These are phyloP conservation scores for Nitzschia putrida DNA, from an alignment of 108 stramenopile species.

Conservation along the genomic window DNA sequence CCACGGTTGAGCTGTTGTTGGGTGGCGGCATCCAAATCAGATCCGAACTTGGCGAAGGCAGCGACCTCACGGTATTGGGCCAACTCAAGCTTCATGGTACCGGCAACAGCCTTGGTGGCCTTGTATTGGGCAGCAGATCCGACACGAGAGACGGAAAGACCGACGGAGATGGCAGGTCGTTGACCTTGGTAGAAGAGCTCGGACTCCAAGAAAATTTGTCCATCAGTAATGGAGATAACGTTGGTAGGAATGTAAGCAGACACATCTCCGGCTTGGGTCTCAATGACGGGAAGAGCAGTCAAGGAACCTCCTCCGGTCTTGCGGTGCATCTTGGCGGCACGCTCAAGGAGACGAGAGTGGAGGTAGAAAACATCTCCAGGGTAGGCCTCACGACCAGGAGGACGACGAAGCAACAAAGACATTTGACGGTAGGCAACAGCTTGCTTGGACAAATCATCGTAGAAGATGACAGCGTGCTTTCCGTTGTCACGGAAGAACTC, in stretches of 20 bases:
- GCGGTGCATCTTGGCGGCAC: constrained; percentile 99
- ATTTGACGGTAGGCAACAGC: constrained; percentile 99
- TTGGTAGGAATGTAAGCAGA: constrained; percentile 99
- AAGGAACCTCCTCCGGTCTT: constrained; percentile 95
- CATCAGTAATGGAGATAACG: constrained; percentile 99
- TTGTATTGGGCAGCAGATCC: constrained; percentile 99
- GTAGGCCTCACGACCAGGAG: constrained; percentile 99
- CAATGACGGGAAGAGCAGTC: constrained; percentile 99
- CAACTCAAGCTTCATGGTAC: constrained; percentile 99
- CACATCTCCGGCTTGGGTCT: constrained; percentile 99
- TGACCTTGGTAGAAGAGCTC: constrained; percentile 99
- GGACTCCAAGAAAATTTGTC: constrained; percentile 99
- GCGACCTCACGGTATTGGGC: constrained; percentile 99
- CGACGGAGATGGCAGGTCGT: constrained; percentile 99
- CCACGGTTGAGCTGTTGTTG: constrained; percentile 99
- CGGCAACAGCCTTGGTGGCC: constrained; percentile 99
- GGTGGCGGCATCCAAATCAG: constrained; percentile 98
- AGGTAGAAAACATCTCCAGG: constrained; percentile 99
- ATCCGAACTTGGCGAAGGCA: constrained; percentile 99
- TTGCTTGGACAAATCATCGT: constrained; percentile 99
- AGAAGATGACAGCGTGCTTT: constrained; percentile 99
- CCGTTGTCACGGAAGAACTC: constrained; percentile 99
- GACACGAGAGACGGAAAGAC: constrained; percentile 98
- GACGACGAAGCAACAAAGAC: constrained; percentile 99
- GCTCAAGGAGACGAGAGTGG: constrained; percentile 99